Conservation (phyloP, 768 basidiomycete species). For the Hypsizygus marmoreus region DNA sequence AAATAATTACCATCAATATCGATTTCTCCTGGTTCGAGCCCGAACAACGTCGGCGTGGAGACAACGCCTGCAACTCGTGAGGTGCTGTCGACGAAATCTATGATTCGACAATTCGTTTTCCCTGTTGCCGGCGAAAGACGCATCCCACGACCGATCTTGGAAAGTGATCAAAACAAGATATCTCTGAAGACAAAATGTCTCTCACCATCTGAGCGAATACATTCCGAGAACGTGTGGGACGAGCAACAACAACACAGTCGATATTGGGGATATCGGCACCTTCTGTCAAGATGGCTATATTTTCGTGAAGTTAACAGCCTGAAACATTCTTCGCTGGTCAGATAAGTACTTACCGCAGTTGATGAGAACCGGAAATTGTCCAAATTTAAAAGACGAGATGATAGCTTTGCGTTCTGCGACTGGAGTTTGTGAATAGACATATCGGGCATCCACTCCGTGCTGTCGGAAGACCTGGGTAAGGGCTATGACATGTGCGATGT, state of each 20-base stretch:
- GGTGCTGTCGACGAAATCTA: slow-evolving; percentile 87
- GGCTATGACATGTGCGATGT: slow-evolving; percentile 74
- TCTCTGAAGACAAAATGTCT: background rate
- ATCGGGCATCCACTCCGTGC: slow-evolving; percentile 84
- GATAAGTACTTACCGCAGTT: slow-evolving; percentile 69
- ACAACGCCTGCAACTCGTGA: slow-evolving; percentile 70
- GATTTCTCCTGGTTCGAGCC: slow-evolving; percentile 72
- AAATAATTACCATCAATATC: slow-evolving; percentile 55
- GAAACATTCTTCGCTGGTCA: background rate
- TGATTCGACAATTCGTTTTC: slow-evolving; percentile 83
- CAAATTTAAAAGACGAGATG: slow-evolving; percentile 66
- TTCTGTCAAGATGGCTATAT: slow-evolving; percentile 83
- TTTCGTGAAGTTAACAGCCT: too few species aligned
- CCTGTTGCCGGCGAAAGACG: slow-evolving; percentile 78
- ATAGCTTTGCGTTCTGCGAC: slow-evolving; percentile 61
- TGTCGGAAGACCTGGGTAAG: slow-evolving; percentile 73
- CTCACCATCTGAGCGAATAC: slow-evolving; percentile 90
- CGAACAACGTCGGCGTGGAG: slow-evolving; percentile 82
- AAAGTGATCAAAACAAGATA: background rate
- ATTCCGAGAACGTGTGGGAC: slow-evolving; percentile 88
- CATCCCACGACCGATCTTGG: slow-evolving; percentile 92
- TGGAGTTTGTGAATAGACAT: slow-evolving; percentile 72
- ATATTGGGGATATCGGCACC: slow-evolving; percentile 95
- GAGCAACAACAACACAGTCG: slow-evolving; percentile 85
- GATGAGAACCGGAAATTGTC: slow-evolving; percentile 81